phyloP scores from a whole-genome alignment of 345 rosid species.

The Eucalyptus erythrocorys region DNA sequence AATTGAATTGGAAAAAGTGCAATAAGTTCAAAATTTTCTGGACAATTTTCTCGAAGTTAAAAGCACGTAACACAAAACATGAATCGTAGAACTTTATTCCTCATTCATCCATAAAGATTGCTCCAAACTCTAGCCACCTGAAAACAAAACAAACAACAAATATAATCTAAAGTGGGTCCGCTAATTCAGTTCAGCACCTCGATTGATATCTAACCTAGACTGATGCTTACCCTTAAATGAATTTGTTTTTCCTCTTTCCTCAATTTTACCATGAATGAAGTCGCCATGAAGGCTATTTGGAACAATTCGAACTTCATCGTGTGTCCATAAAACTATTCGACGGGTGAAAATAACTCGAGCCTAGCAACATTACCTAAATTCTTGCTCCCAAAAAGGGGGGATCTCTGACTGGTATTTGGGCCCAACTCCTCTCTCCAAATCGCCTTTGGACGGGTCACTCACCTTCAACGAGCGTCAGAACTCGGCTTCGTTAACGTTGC shows the following conservation, averaged over 20 bases:
- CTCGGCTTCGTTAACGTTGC: neutral
- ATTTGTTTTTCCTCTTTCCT: neutral
- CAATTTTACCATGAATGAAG: neutral
- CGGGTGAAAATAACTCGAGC: neutral
- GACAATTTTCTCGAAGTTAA: too few species aligned
- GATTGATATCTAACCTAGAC: neutral
- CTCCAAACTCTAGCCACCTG: neutral
- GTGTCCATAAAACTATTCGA: neutral
- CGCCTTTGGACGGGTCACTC: neutral
- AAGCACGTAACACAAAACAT: neutral
- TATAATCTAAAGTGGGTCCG: rapidly evolving
- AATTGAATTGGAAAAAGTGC: neutral
- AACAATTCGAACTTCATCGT: neutral
- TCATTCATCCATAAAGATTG: neutral
- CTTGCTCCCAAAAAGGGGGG: neutral
- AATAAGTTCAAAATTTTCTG: rapidly evolving
- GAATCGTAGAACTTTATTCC: neutral
- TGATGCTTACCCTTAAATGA: neutral
- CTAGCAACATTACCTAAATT: neutral
- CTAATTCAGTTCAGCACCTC: rapidly evolving
- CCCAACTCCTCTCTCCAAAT: neutral
- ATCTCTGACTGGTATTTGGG: neutral
- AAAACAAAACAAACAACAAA: neutral
- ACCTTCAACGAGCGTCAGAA: neutral
- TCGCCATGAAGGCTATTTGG: neutral